Base-by-base conservation (phyloP, 1,284 basidiomycete genomes). In the Ceratobasidium sp. region DNA sequence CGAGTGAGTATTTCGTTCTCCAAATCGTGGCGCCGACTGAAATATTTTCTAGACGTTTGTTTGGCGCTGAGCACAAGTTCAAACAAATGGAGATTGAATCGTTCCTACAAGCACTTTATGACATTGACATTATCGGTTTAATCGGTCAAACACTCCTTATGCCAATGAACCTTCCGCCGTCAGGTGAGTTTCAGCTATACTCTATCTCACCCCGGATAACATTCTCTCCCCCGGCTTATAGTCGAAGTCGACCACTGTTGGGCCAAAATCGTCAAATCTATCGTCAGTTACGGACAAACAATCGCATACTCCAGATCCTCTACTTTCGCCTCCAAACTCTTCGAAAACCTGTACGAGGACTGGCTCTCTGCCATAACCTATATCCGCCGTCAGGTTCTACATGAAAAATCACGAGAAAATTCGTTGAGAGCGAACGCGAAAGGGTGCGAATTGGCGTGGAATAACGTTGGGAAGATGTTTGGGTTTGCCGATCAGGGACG, bases 381-480 rank as follows among this genome's bases (percentile, higher is more conserved):
- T 15, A 65, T 65, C 22, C 63, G 27, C 14, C 17, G 6, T 6
- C 63, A 65, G 27, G 17, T 65, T 2, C 63, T 50, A 7, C n/a
- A 51, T 22, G 36, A 65, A 19, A 27, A 47, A 9, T 19, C 48
- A n/a, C 29, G 27, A 48, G 63, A 51, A 9, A 48, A 50, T 15
- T 65, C 63, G 27, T 47, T 65, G 29, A 17, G 63, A 24, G 41
- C 15, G 22, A 65, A 65, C 11, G 63, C 63, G 22, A 17, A 31
- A 27, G 63, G 48, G 24, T 19, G 47, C 8, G 63, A 65, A 29
- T 29, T 65, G n/a, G 63, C 63, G 36, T 65, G 63, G 63, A 36
- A 33, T 11, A 65, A 65, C 17, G 63, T 65, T 8, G 63, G 63
- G 24, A 31, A 36, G 31, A 65, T 51, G 36, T 65, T 65, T 22